Evolutionary conservation across 139 green algal species (phyloP).

Genomic region (Micractinium conductrix): DNA sequence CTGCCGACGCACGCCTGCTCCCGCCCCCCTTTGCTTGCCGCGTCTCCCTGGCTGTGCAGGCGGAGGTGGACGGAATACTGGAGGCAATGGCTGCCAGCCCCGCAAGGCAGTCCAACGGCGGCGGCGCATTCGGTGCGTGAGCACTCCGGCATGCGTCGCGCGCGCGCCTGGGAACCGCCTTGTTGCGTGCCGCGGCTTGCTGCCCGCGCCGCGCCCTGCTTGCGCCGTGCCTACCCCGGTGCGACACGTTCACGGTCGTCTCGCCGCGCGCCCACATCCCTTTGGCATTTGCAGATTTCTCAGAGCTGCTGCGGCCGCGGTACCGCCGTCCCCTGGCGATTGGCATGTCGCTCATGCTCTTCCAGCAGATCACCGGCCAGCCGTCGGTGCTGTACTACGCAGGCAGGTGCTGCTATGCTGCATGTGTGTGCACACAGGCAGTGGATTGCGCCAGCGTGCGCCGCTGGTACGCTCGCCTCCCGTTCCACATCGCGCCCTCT

Average conservation of each 20-base stretch:
- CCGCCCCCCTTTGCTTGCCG: no score
- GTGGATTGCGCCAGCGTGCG: no score
- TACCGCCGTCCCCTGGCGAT: slow-evolving; percentile 70
- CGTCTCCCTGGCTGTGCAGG: no score
- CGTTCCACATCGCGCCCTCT: neutral
- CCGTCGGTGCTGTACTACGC: slow-evolving; percentile 95
- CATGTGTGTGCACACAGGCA: neutral
- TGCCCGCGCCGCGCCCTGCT: neutral
- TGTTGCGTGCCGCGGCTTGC: no score
- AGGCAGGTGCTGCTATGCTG: neutral
- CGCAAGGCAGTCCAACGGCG: neutral
- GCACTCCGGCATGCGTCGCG: no score
- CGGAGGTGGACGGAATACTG: slow-evolving; percentile 31
- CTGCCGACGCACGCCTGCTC: no score
- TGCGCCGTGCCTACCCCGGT: neutral
- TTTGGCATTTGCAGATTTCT: slow-evolving; percentile 3
- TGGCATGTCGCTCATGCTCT: slow-evolving; percentile 80
- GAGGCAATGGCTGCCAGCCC: slow-evolving; percentile 27
- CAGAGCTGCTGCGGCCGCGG: slow-evolving; percentile 28
- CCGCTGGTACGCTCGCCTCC: no score
- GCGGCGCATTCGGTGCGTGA: no score
- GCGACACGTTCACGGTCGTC: no score
- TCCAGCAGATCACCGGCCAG: slow-evolving; percentile 95
- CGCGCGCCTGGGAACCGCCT: no score
- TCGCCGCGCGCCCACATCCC: neutral